Conservation (phyloP, 2,329 filamentous ascomycete genomes). For the Penicillium sclerotiorum region DNA sequence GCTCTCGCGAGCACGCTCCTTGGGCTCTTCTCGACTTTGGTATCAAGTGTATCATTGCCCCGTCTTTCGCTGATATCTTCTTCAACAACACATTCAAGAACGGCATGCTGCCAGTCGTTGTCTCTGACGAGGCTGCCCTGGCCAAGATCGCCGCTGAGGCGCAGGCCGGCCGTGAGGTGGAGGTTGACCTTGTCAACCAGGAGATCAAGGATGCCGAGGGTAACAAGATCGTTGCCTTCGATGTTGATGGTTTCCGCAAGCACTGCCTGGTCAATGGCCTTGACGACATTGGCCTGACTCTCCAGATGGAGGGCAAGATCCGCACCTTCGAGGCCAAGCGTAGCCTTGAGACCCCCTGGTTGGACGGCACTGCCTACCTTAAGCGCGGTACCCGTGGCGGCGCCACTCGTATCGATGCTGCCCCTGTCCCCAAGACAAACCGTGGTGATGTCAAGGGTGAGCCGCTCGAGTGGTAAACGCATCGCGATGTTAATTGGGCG, state of each 20-base stretch:
- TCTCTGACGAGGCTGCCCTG: slow-evolving; percentile 68
- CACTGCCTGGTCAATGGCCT: slow-evolving; percentile 92
- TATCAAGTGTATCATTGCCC: slow-evolving; percentile 90
- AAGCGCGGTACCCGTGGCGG: slow-evolving; percentile 57
- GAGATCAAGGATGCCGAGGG: slow-evolving; percentile 75
- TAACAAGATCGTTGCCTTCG: slow-evolving; percentile 73
- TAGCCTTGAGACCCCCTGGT: slow-evolving; percentile 80
- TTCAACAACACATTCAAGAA: slow-evolving; percentile 99
- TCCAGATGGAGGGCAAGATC: slow-evolving; percentile 91
- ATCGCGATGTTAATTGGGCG: slow-evolving; percentile 6
- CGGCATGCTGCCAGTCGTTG: slow-evolving; percentile 88
- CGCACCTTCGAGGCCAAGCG: slow-evolving; percentile 76
- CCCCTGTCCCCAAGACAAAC: slow-evolving; percentile 83
- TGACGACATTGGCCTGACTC: slow-evolving; percentile 92
- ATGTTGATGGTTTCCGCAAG: slow-evolving; percentile 91
- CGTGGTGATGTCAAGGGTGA: slow-evolving; percentile 80
- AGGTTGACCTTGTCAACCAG: slow-evolving; percentile 86
- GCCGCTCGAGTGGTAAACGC: slow-evolving; percentile 79
- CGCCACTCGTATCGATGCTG: slow-evolving; percentile 64
- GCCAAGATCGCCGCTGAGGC: slow-evolving; percentile 76
- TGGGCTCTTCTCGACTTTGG: slow-evolving; percentile 97
- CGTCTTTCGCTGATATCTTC: slow-evolving; percentile 89
- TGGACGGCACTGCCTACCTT: slow-evolving; percentile 84
- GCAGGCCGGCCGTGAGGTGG: slow-evolving; percentile 76
- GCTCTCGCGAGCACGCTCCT: slow-evolving; percentile 89